phyloP scores from a whole-genome alignment of 768 basidiomycete species.

The Kwoniella sp. region DNA sequence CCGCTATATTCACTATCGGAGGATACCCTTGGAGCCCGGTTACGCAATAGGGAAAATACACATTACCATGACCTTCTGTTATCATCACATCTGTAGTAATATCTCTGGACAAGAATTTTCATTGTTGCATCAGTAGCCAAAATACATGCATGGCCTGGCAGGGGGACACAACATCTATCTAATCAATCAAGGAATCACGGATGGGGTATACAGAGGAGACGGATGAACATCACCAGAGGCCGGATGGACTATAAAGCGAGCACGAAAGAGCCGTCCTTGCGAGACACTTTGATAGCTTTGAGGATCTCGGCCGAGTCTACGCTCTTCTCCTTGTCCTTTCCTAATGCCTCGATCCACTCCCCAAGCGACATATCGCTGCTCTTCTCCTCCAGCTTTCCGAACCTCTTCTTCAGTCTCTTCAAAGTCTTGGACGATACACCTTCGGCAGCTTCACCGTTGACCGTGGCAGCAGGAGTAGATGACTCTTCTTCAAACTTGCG shows the following conservation, averaged over 20 bases:
- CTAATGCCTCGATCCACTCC: constrained; percentile 17
- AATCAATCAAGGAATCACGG: neutral
- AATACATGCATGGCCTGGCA: constrained; percentile 39
- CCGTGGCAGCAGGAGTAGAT: constrained; percentile 4
- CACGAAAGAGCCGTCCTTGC: constrained; percentile 20
- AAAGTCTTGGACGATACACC: constrained; percentile 40
- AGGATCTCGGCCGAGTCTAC: constrained; percentile 46
- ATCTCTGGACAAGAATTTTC: neutral
- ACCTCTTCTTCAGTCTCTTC: constrained; percentile 57
- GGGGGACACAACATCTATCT: neutral
- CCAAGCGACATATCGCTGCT: constrained; percentile 22
- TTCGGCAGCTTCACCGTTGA: constrained; percentile 5
- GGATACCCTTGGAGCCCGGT: neutral
- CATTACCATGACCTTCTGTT: neutral
- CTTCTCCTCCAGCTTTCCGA: constrained; percentile 60
- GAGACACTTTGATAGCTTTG: constrained; percentile 15
- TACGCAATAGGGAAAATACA: neutral
- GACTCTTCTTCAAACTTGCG: constrained; percentile 32
- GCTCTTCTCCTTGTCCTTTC: constrained; percentile 31
- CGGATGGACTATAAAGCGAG: constrained; percentile 16
- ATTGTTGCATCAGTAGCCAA: constrained; percentile 32
- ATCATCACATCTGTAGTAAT: neutral
- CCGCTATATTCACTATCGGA: neutral
- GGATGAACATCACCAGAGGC: neutral
- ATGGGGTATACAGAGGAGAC: neutral